Evolutionary conservation across 306 rosid genomes (phyloP).

Genomic region (Pyrus bretschneideri): DNA sequence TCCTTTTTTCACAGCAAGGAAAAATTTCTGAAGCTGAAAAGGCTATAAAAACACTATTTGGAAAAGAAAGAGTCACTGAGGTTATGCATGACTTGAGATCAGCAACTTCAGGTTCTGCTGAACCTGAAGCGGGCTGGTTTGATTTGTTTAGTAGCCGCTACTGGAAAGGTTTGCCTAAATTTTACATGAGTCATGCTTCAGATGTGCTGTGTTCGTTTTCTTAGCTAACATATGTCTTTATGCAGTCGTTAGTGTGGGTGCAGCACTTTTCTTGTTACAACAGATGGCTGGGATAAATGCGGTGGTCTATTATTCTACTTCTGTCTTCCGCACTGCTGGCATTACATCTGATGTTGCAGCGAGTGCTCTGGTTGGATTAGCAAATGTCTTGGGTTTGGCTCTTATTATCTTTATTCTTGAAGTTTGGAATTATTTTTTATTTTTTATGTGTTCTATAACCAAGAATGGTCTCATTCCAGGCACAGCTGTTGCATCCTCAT

Average conservation of each 20-base stretch:
- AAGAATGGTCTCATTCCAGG: slow-evolving; percentile 43
- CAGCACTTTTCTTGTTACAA: slow-evolving; percentile 79
- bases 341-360: slow-evolving; percentile 94
- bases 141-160: slow-evolving; percentile 92
- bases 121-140: slow-evolving; percentile 95
- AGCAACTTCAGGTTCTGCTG: slow-evolving; percentile 71
- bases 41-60: slow-evolving; percentile 55
- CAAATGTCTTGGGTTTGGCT: slow-evolving; percentile 83
- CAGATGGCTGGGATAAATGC: slow-evolving; percentile 97
- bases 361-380: slow-evolving; percentile 92
- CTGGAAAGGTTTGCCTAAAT: slow-evolving; percentile 57
- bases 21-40: slow-evolving; percentile 74
- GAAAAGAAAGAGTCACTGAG: slow-evolving; percentile 73
- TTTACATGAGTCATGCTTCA: background rate
- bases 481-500: slow-evolving; percentile 72
- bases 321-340: slow-evolving; percentile 93
- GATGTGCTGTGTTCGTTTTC: background rate
- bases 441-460: slow-evolving; percentile 3
- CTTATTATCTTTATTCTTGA: background rate
- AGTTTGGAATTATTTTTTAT: background rate
- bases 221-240: slow-evolving; percentile 18
- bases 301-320: slow-evolving; percentile 86
- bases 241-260: slow-evolving; percentile 89
- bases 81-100: slow-evolving; percentile 57
- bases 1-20: slow-evolving; percentile 70